Base-by-base conservation (phyloP, 2,329 filamentous ascomycete species). In the Meredithiella fracta region DNA sequence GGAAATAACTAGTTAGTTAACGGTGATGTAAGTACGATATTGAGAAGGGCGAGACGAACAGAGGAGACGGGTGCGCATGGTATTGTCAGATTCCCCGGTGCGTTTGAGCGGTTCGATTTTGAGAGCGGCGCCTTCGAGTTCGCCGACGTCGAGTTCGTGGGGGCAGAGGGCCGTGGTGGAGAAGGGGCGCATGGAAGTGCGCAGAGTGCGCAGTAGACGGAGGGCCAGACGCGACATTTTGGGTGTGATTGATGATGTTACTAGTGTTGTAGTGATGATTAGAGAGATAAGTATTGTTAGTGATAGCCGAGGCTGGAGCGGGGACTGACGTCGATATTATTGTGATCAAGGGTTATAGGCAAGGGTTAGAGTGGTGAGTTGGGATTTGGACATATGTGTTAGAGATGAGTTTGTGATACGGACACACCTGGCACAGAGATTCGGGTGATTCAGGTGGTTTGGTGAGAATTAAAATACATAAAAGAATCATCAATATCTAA, bases 71-170 rank as follows among this genome's bases (percentile, higher is more conserved):
- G 92, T 90, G 63, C 91, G 82, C 80, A 85, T 95, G 37, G 91
- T 98, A 62, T 79, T 76, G 50, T 78, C 72, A 70, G 92, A 86
- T 70, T 98, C 92, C 64, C 89, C 89, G 7, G 77, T 78, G 53
- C 92, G 79, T 59, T 85, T 80, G 62, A 97, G 70, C n/a, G 92
- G 92, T 74, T 94, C 87, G 64, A 97, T 82, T 67, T 80, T 85
- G 72, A 97, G 95, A 58, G 79, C 78, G 60, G 83, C 86, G 62
- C 88, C 88, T 67, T 94, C 82, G 65, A 96, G 80, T 74, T 96
- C 88, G 65, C 88, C 89, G 63, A 92, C 86, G 47, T 74, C 81
- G 59, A 94, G 76, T 62, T 95, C 87, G 40, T 60, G 52, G 6
- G 63, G 60, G 57, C 63, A 58, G 62, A 51, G 40, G 60, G 59